Percentiles rank a stretch among this genome's conserved stretches.
These are phyloP conservation scores for Boletus bicolor DNA, from an alignment of 768 basidiomycete species.

Conservation along the genomic window DNA sequence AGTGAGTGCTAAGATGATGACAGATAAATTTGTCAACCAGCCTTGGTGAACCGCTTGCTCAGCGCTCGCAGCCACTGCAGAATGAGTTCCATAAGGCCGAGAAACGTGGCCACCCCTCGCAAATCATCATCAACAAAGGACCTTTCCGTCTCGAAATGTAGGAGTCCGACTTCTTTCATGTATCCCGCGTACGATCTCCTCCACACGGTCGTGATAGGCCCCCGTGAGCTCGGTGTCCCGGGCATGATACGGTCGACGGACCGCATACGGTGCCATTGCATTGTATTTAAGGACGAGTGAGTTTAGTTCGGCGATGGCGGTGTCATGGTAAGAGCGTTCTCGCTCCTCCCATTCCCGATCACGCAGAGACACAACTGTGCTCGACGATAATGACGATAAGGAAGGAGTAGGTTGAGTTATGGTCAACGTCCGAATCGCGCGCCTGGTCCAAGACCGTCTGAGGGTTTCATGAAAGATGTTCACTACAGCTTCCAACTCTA, in stretches of 20 bases:
- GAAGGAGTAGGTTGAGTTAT: slow-evolving; percentile 38
- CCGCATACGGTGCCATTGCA: slow-evolving; percentile 72
- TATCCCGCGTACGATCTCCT: slow-evolving; percentile 48
- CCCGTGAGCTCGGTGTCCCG: slow-evolving; percentile 56
- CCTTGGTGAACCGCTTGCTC: slow-evolving; percentile 8
- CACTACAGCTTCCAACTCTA: slow-evolving; percentile 67
- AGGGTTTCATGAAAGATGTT: slow-evolving; percentile 62
- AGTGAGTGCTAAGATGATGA: not conserved
- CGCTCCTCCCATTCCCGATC: slow-evolving; percentile 70
- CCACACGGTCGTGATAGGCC: slow-evolving; percentile 48
- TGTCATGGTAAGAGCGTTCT: slow-evolving; percentile 65
- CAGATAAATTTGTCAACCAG: not conserved
- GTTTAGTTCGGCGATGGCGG: slow-evolving; percentile 70
- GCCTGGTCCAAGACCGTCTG: slow-evolving; percentile 71
- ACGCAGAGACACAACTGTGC: slow-evolving; percentile 43
- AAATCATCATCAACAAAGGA: slow-evolving; percentile 5
- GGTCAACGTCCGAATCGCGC: slow-evolving; percentile 61
- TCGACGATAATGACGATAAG: slow-evolving; percentile 35
- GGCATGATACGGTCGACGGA: slow-evolving; percentile 60
- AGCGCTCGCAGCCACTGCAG: slow-evolving; percentile 25
- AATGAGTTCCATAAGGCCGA: slow-evolving; percentile 30
- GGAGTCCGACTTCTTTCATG: slow-evolving; percentile 21
- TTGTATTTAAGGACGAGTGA: slow-evolving; percentile 77
- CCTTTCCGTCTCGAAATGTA: slow-evolving; percentile 2
- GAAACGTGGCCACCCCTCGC: not conserved